Conservation (phyloP, 2,329 filamentous ascomycete genomes). For the Colletotrichum truncatum region DNA sequence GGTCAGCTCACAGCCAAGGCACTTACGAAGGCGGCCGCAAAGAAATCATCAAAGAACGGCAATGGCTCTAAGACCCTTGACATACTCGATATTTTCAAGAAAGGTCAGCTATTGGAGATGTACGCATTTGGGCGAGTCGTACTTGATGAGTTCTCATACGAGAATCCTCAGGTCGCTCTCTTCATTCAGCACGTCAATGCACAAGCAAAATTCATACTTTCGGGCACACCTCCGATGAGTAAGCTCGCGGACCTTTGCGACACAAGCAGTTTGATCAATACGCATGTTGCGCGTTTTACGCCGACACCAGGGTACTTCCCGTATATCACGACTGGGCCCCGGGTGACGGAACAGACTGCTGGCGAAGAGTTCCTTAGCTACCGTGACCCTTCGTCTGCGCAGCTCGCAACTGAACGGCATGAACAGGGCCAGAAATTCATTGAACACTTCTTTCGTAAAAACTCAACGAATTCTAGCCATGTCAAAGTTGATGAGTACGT, state of each 20-base stretch:
- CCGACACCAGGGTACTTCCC: conserved; percentile 46
- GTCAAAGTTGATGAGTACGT: conserved; percentile 35
- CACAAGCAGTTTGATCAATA: conserved; percentile 43
- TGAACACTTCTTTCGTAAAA: conserved; percentile 39
- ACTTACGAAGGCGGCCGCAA: not conserved
- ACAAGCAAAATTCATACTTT: conserved; percentile 52
- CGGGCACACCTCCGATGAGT: conserved; percentile 50
- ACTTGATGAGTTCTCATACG: conserved; percentile 55
- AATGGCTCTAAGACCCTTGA: not conserved
- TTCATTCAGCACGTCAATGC: conserved; percentile 45
- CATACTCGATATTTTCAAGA: conserved; percentile 21
- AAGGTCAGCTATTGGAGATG: conserved; percentile 41
- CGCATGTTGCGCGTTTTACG: conserved; percentile 49
- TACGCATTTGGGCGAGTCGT: conserved; percentile 50
- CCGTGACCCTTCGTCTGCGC: conserved; percentile 43
- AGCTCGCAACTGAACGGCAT: conserved; percentile 45
- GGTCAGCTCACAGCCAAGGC: not conserved
- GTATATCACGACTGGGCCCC: conserved; percentile 43
- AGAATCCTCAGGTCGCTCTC: conserved; percentile 38
- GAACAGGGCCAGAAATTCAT: conserved; percentile 43
- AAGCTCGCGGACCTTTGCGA: conserved; percentile 46
- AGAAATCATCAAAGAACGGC: conserved; percentile 6
- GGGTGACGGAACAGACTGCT: conserved; percentile 36
- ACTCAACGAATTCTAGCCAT: conserved; percentile 38
- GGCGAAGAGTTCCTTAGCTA: conserved; percentile 44